Evolutionary conservation across 371 early-diverging fungal species (phyloP).

Genomic region (Smittium mucronatum): DNA sequence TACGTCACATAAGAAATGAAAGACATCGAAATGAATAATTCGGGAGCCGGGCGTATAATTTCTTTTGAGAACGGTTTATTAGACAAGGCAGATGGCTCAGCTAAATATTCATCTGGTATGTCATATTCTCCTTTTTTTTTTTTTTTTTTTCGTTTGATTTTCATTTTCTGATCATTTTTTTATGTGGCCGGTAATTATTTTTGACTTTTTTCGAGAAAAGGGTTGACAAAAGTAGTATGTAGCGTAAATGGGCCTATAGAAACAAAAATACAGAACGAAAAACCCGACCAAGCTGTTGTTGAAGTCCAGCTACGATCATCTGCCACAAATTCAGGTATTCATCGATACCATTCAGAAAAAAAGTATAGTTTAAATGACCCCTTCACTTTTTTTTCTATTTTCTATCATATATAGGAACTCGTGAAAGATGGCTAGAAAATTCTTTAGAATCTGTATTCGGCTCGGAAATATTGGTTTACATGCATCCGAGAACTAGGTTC

Average conservation of each 20-base stretch:
- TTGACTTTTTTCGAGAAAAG: conserved; percentile 22
- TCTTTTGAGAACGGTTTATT: conserved; percentile 3
- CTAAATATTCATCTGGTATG: conserved; percentile 7
- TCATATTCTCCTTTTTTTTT: neutral
- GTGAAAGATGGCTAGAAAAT: conserved; percentile 57
- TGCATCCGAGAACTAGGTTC: conserved; percentile 81
- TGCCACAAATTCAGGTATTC: conserved; percentile 37
- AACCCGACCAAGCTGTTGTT: conserved; percentile 69
- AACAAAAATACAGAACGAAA: conserved; percentile 68
- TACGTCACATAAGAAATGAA: too few species aligned
- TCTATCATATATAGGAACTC: conserved; percentile 31
- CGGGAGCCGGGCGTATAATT: neutral
- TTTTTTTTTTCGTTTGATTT: neutral
- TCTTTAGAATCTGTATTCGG: conserved; percentile 57
- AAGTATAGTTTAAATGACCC: neutral
- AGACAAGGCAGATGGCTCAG: conserved; percentile 10
- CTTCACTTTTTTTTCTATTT: neutral
- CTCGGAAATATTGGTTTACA: conserved; percentile 51
- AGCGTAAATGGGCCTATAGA: conserved; percentile 82
- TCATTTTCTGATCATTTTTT: too few species aligned
- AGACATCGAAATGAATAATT: neutral
- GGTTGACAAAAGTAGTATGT: conserved; percentile 62
- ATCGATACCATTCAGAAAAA: neutral
- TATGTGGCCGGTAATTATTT: too few species aligned
- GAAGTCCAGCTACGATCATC: conserved; percentile 66